Base-by-base conservation (phyloP, 345 rosid species). In the Corchorus capsularis region DNA sequence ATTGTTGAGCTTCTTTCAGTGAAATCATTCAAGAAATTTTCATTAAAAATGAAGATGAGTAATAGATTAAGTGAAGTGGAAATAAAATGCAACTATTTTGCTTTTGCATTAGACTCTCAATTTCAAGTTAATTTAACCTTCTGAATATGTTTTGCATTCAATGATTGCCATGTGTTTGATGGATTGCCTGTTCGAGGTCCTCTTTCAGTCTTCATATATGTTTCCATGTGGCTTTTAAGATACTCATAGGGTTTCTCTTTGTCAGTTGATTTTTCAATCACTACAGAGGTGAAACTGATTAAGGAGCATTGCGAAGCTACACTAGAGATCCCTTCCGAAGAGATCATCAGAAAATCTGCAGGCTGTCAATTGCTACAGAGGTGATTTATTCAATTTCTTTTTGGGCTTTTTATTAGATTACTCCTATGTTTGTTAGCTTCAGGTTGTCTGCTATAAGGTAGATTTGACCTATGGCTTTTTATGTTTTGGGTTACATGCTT, bases 261-360 rank as follows among this genome's bases (percentile, higher is more conserved):
- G 8, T 43, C 47, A 34, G 66, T 20, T 19, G 16, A 17, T 49
- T 45, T 43, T 43, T 17, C 9, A 62, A 22, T 75, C 54, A 27
- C 10, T 79, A 87, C 87, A 95, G 97, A 87, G 87, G 84, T 95
- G 85, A 95, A 90, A 84, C 88, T 97, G 22, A 81, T 80, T 60
- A 86, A 85, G 71, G 93, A 89, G 39, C 92, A 93, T 71, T 96
- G 91, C 3, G 98, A 94, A 79, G 94, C 90, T 46, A 95, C 96
- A 5, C 87, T 95, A 54, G 98, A 93, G 87, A 75, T 90, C 74
- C 94, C 98, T 46, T 83, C 96, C 6, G 98, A 95, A 56, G 94
- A 88, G 62, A 81, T 85, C 77, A 82, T 93, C 59, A 75, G 80
- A 60, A 89, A 86, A 79, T 80, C 90, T 20, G 82, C 72, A 16